Percentiles rank a stretch among this genome's conserved stretches.
Evolutionary conservation across 192 early-diverging fungal genomes (phyloP).

Genomic region (Entophlyctis helioformis): DNA sequence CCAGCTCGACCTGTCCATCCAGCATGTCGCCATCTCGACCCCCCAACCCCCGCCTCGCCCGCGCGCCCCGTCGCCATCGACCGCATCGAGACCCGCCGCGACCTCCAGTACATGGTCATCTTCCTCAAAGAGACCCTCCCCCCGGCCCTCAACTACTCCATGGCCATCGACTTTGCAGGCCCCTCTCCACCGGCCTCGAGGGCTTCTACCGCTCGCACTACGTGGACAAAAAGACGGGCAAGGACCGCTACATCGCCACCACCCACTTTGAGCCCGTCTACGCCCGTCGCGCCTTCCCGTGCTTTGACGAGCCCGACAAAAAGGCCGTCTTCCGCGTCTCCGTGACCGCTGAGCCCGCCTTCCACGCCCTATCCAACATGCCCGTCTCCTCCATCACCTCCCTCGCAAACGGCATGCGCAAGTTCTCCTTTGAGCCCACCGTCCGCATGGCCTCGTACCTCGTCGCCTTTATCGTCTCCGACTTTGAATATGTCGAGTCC

Average conservation of each 20-base stretch:
- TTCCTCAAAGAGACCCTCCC: slow-evolving; percentile 2
- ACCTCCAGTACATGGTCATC: slow-evolving; percentile 1
- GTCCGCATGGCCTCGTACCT: slow-evolving; percentile 80
- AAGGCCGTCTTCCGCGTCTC: slow-evolving; percentile 88
- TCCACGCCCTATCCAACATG: slow-evolving; percentile 84
- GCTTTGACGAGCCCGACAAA: slow-evolving; percentile 68
- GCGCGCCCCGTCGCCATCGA: no score
- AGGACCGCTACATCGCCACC: slow-evolving; percentile 49
- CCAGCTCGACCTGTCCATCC: background rate
- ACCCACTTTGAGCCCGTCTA: slow-evolving; percentile 88
- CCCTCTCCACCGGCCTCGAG: slow-evolving; percentile 41
- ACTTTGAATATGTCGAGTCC: slow-evolving; percentile 75
- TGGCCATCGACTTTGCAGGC: slow-evolving; percentile 10
- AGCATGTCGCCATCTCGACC: background rate
- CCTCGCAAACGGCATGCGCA: slow-evolving; percentile 12
- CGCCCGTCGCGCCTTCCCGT: slow-evolving; percentile 77
- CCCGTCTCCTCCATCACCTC: slow-evolving; percentile 40
- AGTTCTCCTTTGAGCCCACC: slow-evolving; percentile 66
- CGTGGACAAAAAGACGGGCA: slow-evolving; percentile 23
- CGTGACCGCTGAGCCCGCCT: slow-evolving; percentile 48
- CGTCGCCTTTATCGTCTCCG: slow-evolving; percentile 72
- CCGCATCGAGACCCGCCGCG: background rate
- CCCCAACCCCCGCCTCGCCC: background rate
- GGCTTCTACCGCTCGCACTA: slow-evolving; percentile 78
- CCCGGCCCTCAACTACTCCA: background rate